These are phyloP conservation scores for Wickerhamiella siamensis DNA, from an alignment of 805 yeast genomes.

Conservation along the genomic window DNA sequence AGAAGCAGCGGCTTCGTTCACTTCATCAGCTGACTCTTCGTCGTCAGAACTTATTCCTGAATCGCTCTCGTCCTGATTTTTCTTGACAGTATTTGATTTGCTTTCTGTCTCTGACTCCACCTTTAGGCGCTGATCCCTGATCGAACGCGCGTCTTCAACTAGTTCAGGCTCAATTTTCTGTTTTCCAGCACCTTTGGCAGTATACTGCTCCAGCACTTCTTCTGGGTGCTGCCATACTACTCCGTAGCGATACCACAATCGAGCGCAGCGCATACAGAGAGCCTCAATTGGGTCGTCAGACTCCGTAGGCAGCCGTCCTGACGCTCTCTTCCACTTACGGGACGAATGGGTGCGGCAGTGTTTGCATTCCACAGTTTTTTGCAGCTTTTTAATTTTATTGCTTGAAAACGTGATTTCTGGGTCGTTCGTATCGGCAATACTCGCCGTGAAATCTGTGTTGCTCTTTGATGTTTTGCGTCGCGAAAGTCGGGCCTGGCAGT, in stretches of 20 bases:
- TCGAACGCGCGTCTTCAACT: constrained; percentile 35
- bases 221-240: constrained; percentile 71
- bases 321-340: constrained; percentile 53
- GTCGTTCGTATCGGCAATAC: constrained; percentile 49
- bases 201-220: constrained; percentile 40
- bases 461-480: constrained; percentile 28
- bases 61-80: constrained; percentile 11
- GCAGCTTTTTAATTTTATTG: constrained; percentile 31
- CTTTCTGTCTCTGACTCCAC: constrained; percentile 3
- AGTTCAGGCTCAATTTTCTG: constrained; percentile 49
- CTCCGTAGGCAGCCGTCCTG: constrained; percentile 39
- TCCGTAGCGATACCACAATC: constrained; percentile 83
- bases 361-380: constrained; percentile 44
- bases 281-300: constrained; percentile 35
- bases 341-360: constrained; percentile 50
- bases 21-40: constrained; percentile 5
- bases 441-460: constrained; percentile 29
- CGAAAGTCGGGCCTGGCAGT: constrained; percentile 54
- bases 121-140: constrained; percentile 19
- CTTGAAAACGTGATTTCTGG: constrained; percentile 52
- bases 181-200: constrained; percentile 31
- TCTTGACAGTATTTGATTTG: constrained; percentile 3
- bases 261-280: constrained; percentile 74
- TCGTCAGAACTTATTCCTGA: constrained; percentile 4
- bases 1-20: background rate